Base-by-base conservation (phyloP, 805 yeast genomes). In the Candida nanaspora region DNA sequence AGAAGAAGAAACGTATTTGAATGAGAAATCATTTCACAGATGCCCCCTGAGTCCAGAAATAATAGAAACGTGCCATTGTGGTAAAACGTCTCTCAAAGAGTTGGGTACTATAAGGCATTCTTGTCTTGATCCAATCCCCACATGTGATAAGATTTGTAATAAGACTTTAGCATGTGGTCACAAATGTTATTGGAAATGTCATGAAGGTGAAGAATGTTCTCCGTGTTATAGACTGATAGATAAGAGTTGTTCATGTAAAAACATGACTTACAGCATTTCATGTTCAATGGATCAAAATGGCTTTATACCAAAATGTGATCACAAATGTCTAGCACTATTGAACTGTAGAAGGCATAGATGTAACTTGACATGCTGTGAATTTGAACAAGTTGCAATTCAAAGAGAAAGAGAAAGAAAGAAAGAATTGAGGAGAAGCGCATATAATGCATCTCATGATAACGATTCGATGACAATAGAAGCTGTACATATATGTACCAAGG, bases 291-390 rank as follows among this genome's bases (percentile, higher is more conserved):
- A 69, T n/a, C 72, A 65, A 38, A 51, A 62, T 3, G 82, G 80
- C 0, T 57, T 63, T 28, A 48, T 45, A 9, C 87, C 96, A 15
- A 63, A 59, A 26, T 88, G 97, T 62, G 61, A 59, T 5, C 77
- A 79, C 38, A 81, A 80, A 54, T 89, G 96, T 59, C 74, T 78
- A 35, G 84, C 87, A 0, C 61, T 80, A 37, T 70, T 84, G 59
- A 83, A 79, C 45, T 88, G 97, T 57, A 76, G 91, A 45, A 76
- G 86, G 44, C 97, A 88, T 62, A 69, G 80, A 45, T 93, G 95
- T 59, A 59, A 69, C 15, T 69, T 66, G 11, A 60, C 66, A 14
- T 88, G 97, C 58, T 88, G 97, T 57, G 64, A 71, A 11, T 80
- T 66, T 45, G 91, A 84, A 53, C 75, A 71, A 26, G 49, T 58